phyloP scores from a whole-genome alignment of 2,329 filamentous ascomycete genomes.

The Penicillium sp. region DNA sequence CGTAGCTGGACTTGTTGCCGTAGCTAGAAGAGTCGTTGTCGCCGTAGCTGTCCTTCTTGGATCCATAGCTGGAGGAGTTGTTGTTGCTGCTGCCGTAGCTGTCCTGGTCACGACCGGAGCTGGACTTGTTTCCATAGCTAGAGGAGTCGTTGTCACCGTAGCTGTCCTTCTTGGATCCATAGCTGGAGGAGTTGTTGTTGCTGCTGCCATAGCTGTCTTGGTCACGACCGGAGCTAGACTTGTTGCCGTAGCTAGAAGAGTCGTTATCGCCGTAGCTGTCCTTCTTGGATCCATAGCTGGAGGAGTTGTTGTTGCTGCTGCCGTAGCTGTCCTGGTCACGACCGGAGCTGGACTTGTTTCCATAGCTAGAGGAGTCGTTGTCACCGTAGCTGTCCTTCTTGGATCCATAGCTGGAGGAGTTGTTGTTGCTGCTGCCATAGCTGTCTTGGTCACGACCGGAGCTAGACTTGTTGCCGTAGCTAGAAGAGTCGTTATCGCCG shows the following conservation, averaged over 20 bases:
- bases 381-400: not conserved
- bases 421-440: not conserved
- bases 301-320: not conserved
- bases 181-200: not conserved
- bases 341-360: not conserved
- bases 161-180: not conserved
- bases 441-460: not conserved
- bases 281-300: not conserved
- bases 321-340: not conserved
- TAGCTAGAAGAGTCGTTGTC: not conserved
- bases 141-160: not conserved
- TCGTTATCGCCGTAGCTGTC: not conserved
- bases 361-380: not conserved
- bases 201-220: not conserved
- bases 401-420: not conserved
- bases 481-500: not conserved
- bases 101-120: not conserved
- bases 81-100: not conserved
- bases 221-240: not conserved
- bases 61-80: not conserved
- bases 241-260: constrained; percentile 1
- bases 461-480: not conserved
- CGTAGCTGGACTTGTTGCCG: not conserved
- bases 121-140: not conserved
- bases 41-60: not conserved